Evolutionary conservation across 257 asterid species (phyloP), one percentile per base, ranked within the genome.

Genomic region (Solanum bukasovii): DNA sequence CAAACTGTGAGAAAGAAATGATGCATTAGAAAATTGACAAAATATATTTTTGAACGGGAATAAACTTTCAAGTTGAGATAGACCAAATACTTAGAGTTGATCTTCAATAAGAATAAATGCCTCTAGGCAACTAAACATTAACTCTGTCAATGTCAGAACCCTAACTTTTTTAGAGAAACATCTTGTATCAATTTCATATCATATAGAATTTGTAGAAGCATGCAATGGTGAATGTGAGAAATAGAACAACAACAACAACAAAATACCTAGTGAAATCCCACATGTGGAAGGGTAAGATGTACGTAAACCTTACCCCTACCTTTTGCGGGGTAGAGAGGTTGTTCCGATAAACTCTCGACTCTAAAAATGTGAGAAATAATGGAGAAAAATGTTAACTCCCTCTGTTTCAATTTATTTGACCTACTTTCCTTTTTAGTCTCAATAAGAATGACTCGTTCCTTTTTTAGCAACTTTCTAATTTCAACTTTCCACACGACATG

Each of bases 1-100:
- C 88, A 90, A 96, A 96, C 99, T 97, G 99, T 29, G 70, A 46
- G 94, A 91, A 56, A 86, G 46, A 75, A 52, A 92, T 68, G 86
- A 75, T 35, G 61, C 59, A 87, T 84, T 23, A 86, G 83, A 71
- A 44, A 44, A 27, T 33, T 44, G 71, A 31, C 70, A 68, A 68
- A 27, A 42, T 70, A 73, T 34, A 73, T 73, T 73, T 31, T 73
- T 73, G 81, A 73, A 73, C 38, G 46, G 81, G 14, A 74, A 74
- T 37, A 10, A 14, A 74, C 33, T 21, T 74, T 74, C 52, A 37
- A 74, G 83, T 74, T 82, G 68, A 46, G 85, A 49, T 18, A 16
- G 70, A 29, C 12, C 42, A 29, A 25, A 82, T 49, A 82, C 70
- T 49, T 81, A n/a, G 29, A 81, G 29, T 0, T 81, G 70, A 81